Conservation (phyloP, 208 protist genomes). For the Leishmania major region DNA sequence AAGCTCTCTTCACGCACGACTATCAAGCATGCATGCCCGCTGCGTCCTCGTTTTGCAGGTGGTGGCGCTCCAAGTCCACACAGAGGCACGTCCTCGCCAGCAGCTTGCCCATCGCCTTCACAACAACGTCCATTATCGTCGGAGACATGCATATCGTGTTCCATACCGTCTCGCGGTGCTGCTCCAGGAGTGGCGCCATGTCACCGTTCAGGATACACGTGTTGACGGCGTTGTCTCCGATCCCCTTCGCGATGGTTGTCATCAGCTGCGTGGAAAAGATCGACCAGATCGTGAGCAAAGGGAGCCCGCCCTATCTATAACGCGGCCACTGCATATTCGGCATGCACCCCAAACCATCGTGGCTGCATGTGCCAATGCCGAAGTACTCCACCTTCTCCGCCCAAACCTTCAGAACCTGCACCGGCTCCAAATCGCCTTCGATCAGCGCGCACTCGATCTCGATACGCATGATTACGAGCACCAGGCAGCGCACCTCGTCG, state of each 20-base stretch:
- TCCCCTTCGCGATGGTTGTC: constrained; percentile 56
- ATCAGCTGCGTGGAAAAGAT: constrained; percentile 84
- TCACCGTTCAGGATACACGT: constrained; percentile 56
- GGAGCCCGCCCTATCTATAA: constrained; percentile 80
- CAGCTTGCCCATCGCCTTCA: constrained; percentile 62
- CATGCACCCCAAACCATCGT: constrained; percentile 73
- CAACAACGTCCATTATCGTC: constrained; percentile 75
- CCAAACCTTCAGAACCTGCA: constrained; percentile 75
- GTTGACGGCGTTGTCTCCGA: constrained; percentile 44
- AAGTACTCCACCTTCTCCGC: constrained; percentile 86
- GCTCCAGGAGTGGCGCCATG: constrained; percentile 51
- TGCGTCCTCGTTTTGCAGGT: constrained; percentile 45
- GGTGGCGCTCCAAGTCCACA: constrained; percentile 73
- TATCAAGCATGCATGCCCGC: not conserved
- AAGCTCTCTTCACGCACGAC: not conserved
- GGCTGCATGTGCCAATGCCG: constrained; percentile 62
- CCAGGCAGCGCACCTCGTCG: constrained; percentile 89
- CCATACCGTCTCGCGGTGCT: constrained; percentile 74
- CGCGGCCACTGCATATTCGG: constrained; percentile 86
- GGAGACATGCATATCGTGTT: constrained; percentile 39
- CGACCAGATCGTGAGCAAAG: constrained; percentile 72
- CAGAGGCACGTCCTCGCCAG: constrained; percentile 77
- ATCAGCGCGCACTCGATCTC: constrained; percentile 88
- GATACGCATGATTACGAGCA: constrained; percentile 88
- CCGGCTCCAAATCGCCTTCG: constrained; percentile 65